phyloP scores from a whole-genome alignment of 2,329 filamentous ascomycete genomes.

The Trichoderma aggressivum region DNA sequence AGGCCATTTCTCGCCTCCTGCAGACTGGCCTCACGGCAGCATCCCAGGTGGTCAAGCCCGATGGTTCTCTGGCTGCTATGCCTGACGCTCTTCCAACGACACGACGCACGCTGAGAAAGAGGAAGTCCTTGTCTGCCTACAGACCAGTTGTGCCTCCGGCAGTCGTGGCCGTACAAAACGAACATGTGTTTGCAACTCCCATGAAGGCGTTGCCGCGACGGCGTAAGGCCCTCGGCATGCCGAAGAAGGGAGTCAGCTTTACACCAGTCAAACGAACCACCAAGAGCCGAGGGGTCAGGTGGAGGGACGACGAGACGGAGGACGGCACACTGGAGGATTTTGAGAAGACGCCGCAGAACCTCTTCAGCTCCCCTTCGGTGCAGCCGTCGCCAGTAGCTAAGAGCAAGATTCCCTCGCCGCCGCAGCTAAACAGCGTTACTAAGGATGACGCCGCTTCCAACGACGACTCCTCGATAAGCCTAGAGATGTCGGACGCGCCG shows the following conservation, averaged over 20 bases:
- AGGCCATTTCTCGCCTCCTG: conserved; percentile 73
- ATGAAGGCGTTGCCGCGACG: conserved; percentile 77
- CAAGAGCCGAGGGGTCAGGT: conserved; percentile 77
- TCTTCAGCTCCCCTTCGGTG: conserved; percentile 54
- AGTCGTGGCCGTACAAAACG: conserved; percentile 35
- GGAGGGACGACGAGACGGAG: conserved; percentile 85
- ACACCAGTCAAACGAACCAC: conserved; percentile 71
- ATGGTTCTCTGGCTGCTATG: conserved; percentile 60
- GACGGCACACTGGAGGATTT: conserved; percentile 85
- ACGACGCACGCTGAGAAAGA: conserved; percentile 75
- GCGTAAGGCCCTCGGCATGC: conserved; percentile 59
- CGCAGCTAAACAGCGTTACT: conserved; percentile 4
- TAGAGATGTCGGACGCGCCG: conserved; percentile 49
- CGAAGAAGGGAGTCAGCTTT: conserved; percentile 71
- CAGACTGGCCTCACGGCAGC: conserved; percentile 70
- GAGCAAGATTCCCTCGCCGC: conserved; percentile 33
- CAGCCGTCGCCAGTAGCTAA: conserved; percentile 25
- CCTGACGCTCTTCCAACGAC: conserved; percentile 67
- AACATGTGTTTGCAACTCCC: conserved; percentile 44
- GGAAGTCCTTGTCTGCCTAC: conserved; percentile 46
- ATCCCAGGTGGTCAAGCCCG: conserved; percentile 85
- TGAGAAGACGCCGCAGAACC: conserved; percentile 79
- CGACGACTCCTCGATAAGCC: conserved; percentile 55
- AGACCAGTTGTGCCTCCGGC: conserved; percentile 46
- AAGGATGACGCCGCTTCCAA: conserved; percentile 17